A percentile compares a stretch with the other conserved stretches of the same genome.
phyloP scores from a whole-genome alignment of 108 stramenopile species.

The Nitzschia putrida region DNA sequence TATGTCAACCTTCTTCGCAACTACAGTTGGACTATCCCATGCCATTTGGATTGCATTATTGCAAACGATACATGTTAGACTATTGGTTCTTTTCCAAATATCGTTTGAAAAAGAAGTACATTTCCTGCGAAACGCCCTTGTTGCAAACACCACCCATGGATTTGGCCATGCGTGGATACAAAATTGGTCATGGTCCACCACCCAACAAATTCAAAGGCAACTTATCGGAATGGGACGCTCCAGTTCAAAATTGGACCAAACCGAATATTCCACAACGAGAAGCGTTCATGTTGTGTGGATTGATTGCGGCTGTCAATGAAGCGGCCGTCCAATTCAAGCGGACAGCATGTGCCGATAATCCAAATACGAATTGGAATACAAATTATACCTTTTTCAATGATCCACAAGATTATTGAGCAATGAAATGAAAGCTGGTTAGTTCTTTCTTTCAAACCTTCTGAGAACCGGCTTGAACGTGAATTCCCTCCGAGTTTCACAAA shows the following conservation, averaged over 20 bases:
- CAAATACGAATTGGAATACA: not conserved
- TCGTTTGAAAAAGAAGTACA: slow-evolving; percentile 20
- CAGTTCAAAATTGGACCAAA: too few species aligned
- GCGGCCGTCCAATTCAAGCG: slow-evolving; percentile 59
- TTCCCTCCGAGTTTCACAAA: too few species aligned
- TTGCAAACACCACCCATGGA: slow-evolving; percentile 58
- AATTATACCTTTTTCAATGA: slow-evolving; percentile 13
- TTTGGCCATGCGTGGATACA: slow-evolving; percentile 49
- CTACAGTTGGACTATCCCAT: not conserved
- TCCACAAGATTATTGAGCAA: slow-evolving; percentile 5
- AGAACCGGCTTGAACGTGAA: too few species aligned
- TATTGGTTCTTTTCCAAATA: slow-evolving; percentile 67
- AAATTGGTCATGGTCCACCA: slow-evolving; percentile 1
- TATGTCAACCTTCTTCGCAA: slow-evolving; percentile 3
- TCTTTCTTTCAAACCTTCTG: too few species aligned
- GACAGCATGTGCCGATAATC: slow-evolving; percentile 47
- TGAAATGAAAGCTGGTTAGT: too few species aligned
- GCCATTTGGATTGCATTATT: slow-evolving; percentile 62
- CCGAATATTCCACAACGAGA: slow-evolving; percentile 21
- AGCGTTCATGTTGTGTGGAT: slow-evolving; percentile 56
- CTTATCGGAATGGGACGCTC: not conserved
- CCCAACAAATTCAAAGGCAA: slow-evolving; percentile 13
- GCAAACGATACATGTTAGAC: slow-evolving; percentile 63
- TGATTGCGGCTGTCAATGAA: slow-evolving; percentile 61
- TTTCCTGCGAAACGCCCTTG: slow-evolving; percentile 60